These are phyloP conservation scores for Umbelopsis vinacea DNA, from an alignment of 192 early-diverging fungal species.

Conservation along the genomic window DNA sequence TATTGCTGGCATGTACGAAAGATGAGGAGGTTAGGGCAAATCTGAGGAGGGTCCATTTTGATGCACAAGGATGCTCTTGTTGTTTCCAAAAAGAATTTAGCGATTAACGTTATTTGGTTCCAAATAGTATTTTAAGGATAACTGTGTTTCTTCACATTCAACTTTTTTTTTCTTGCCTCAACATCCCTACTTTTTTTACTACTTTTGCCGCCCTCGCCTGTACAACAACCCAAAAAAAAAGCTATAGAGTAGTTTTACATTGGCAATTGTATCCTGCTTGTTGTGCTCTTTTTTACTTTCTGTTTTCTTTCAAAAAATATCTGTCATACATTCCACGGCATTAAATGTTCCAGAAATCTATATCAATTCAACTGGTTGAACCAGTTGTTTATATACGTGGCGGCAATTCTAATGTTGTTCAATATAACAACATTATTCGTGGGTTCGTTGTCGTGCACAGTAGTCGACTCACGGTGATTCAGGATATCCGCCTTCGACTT, in stretches of 20 bases:
- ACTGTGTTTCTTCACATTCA: not conserved
- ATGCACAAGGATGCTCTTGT: not conserved
- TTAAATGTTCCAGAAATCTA: conserved; percentile 29
- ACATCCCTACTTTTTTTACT: not conserved
- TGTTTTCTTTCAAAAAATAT: not conserved
- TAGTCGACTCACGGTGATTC: conserved; percentile 9
- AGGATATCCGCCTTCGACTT: conserved; percentile 30
- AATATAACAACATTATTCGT: conserved; percentile 31
- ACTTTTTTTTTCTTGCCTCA: not conserved
- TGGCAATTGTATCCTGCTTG: not conserved
- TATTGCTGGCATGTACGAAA: not conserved
- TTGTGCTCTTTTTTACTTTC: not conserved
- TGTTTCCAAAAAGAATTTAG: not conserved
- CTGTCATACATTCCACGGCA: not conserved
- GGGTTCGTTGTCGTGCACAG: conserved; percentile 27
- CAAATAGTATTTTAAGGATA: conserved; percentile 13
- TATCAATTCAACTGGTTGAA: conserved; percentile 39
- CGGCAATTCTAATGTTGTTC: conserved; percentile 13
- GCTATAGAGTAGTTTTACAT: not conserved
- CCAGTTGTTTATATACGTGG: conserved; percentile 33
- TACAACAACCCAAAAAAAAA: not conserved
- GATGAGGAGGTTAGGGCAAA: conserved; percentile 16
- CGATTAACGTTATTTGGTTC: not conserved
- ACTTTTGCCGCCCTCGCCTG: not conserved
- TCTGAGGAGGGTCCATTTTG: not conserved